These are phyloP conservation scores for Nicotiana tomentosiformis DNA, from an alignment of 257 asterid genomes.

Conservation along the genomic window DNA sequence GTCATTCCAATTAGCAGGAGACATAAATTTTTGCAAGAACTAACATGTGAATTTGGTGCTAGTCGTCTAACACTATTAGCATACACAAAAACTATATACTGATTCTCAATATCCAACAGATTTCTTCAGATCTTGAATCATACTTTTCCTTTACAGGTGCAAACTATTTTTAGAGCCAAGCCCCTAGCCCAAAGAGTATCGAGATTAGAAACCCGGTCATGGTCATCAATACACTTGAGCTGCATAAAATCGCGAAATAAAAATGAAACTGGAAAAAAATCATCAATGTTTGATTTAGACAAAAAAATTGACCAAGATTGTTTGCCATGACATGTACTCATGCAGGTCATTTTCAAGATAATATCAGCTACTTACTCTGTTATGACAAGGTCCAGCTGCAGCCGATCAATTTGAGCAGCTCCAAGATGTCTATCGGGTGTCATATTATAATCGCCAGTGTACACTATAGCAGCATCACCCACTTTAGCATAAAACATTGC, in stretches of 20 bases:
- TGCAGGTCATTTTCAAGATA: background rate
- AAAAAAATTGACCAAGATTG: background rate
- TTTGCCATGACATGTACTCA: background rate
- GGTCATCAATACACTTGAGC: slow-evolving; percentile 2
- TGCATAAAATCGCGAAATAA: background rate
- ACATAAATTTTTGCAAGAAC: background rate
- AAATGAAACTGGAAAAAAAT: background rate
- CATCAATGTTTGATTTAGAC: background rate
- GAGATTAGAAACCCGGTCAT: background rate
- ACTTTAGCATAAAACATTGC: slow-evolving; percentile 97
- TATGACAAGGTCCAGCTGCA: slow-evolving; percentile 82
- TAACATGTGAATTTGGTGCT: background rate
- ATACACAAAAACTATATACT: background rate
- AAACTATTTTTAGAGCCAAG: background rate
- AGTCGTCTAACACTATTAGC: background rate
- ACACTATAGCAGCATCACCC: slow-evolving; percentile 80
- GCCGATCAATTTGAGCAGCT: slow-evolving; percentile 87
- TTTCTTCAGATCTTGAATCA: background rate
- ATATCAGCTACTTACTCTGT: slow-evolving; percentile 53
- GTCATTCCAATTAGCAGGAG: background rate
- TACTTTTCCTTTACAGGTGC: background rate
- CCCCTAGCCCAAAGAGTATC: background rate
- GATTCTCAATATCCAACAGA: background rate
- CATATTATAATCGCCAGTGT: slow-evolving; percentile 96
- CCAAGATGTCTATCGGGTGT: slow-evolving; percentile 96